These are phyloP conservation scores for Gonapodya sp. DNA, from an alignment of 192 early-diverging fungal genomes.

Conservation along the genomic window DNA sequence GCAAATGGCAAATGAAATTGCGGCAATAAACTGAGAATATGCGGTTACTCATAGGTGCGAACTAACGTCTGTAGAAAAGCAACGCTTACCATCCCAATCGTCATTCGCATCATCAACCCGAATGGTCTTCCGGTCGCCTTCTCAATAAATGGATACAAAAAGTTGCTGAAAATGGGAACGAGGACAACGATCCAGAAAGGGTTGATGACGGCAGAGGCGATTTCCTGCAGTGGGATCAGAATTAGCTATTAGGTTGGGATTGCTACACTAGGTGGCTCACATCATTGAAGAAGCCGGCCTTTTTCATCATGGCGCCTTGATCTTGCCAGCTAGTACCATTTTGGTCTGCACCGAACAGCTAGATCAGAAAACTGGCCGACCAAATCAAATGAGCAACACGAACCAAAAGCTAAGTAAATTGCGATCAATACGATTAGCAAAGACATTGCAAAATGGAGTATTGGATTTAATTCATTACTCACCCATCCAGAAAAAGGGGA, in stretches of 20 bases:
- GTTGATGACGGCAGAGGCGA: neutral
- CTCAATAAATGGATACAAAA: slow-evolving; percentile 41
- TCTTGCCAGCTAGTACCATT: neutral
- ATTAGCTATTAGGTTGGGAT: neutral
- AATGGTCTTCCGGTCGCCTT: slow-evolving; percentile 24
- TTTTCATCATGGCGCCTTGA: neutral
- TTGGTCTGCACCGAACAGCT: neutral
- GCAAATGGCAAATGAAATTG: slow-evolving; percentile 30
- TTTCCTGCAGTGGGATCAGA: neutral
- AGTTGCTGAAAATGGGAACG: slow-evolving; percentile 40
- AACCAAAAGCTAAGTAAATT: too few species aligned
- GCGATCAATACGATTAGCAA: neutral
- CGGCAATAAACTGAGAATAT: slow-evolving; percentile 29
- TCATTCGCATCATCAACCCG: slow-evolving; percentile 41
- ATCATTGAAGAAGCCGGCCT: neutral
- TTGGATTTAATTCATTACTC: neutral
- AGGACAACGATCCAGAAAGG: slow-evolving; percentile 28
- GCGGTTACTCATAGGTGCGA: too few species aligned
- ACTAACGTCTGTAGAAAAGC: neutral
- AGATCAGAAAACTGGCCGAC: too few species aligned
- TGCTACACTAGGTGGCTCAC: neutral
- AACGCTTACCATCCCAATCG: slow-evolving; percentile 26
- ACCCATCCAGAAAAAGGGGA: slow-evolving; percentile 30
- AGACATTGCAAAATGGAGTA: neutral
- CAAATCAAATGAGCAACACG: too few species aligned